Evolutionary conservation across 208 protist genomes (phyloP), one percentile per base, ranked within the genome.

Genomic region (Crithidia thermophila): DNA sequence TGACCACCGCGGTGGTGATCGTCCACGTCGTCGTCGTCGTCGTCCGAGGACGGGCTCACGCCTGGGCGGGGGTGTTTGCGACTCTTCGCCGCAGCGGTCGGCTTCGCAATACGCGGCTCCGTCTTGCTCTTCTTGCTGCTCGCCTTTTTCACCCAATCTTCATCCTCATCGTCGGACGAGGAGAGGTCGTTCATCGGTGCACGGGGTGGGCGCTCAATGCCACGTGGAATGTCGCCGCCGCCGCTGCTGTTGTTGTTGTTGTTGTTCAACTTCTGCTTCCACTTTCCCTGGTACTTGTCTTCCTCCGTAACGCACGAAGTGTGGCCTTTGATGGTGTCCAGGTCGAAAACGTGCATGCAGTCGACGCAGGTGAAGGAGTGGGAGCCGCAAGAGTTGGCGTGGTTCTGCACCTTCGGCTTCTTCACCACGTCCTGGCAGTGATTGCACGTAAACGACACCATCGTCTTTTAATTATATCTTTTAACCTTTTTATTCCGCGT

Each of bases 371-470:
- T 90, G 63, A 96, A 94, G 47, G 70, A 72, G 47, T 72, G 42
- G 30, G 55, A 68, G 45, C 81, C 69, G 64, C 93, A 97, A 30
- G 30, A 45, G 23, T 66, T 58, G 10, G 78, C 75, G 63, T 97
- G 93, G 27, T 53, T 63, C 20, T 77, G 56, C 28, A 94, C 88
- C 74, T 95, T 95, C 0, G 90, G 90, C 72, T 97, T 97, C 77
- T 95, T 97, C 47, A 97, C 81, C 11, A 95, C 88, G 43, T 97
- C 93, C 53, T 92, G 83, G 64, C 93, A 97, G 62, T 65, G 33
- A 31, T 79, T 77, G 67, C 93, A 97, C 3, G 84, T 94, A 49
- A 97, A 97, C 40, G 90, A 95, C 0, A 97, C 93, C 93, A 97
- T 97, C 8, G 16, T 75, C 14, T 67, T 30, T n/a, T n/a, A n/a